These are phyloP conservation scores for Spergularia bocconei DNA, from an alignment of 148 eudicot species.

Conservation along the genomic window DNA sequence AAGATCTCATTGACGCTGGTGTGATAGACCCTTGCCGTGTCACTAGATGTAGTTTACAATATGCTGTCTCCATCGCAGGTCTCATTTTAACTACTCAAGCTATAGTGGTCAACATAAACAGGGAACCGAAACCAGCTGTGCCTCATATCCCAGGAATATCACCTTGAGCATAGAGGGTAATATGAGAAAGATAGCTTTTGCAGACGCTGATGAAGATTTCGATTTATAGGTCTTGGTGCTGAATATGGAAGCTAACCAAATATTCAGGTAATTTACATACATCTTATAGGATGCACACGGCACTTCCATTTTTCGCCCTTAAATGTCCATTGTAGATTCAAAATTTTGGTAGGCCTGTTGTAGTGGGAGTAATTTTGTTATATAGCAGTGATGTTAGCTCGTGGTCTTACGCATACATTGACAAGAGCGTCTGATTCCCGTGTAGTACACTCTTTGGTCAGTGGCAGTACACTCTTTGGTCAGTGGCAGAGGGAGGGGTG, in stretches of 20 bases:
- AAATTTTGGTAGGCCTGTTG: conserved; percentile 11
- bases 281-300: neutral
- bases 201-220: neutral
- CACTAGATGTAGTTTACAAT: conserved; percentile 70
- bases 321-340: neutral
- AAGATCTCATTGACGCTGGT: conserved; percentile 78
- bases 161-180: conserved; percentile 20
- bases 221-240: neutral
- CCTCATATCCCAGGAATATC: conserved; percentile 76
- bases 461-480: no score
- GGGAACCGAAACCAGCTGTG: conserved; percentile 53
- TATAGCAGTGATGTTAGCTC: neutral
- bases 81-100: conserved; percentile 87
- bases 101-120: conserved; percentile 61
- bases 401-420: neutral
- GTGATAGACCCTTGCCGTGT: conserved; percentile 85
- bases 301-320: neutral
- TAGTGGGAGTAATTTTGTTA: neutral
- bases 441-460: no score
- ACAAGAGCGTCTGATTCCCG: no score
- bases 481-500: no score
- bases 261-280: neutral
- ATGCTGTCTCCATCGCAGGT: conserved; percentile 88
- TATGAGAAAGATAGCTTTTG: neutral
- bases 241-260: neutral